Percentiles rank a stretch among this genome's conserved stretches.
Conservation (phyloP, 345 rosid species). For the Cardamine chenopodiifolia region DNA sequence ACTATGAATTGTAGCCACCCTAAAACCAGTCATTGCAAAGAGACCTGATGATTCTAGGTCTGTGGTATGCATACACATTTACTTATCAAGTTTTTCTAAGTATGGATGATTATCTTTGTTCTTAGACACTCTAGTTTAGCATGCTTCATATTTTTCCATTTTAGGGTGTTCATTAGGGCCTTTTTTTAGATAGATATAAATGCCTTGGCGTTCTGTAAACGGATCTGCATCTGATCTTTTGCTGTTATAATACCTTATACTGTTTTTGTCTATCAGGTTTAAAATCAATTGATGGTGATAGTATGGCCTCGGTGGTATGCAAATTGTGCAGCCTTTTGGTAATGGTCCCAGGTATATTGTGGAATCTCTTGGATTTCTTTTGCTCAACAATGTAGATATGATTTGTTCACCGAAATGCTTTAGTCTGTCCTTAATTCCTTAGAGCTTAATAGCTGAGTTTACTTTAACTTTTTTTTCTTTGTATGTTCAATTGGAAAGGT, state of each 20-base stretch:
- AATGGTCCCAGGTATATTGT: conserved; percentile 69
- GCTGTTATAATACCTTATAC: conserved; percentile 22
- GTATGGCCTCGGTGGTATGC: conserved; percentile 55
- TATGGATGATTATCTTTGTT: not conserved
- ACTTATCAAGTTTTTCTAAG: not conserved
- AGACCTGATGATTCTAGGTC: not conserved
- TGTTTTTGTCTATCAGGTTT: conserved; percentile 48
- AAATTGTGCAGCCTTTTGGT: conserved; percentile 81
- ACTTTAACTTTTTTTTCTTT: not conserved
- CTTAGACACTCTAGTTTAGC: conserved; percentile 2
- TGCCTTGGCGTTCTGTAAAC: not conserved
- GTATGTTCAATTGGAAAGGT: conserved; percentile 50
- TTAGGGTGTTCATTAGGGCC: not conserved
- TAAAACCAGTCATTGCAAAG: not conserved
- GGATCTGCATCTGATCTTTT: conserved; percentile 10
- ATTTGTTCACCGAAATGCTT: not conserved
- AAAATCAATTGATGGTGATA: conserved; percentile 54
- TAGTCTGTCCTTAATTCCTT: not conserved
- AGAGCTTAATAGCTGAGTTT: conserved; percentile 11
- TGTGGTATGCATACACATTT: not conserved
- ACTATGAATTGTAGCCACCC: not conserved
- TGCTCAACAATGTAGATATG: not conserved
- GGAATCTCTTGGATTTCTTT: conserved; percentile 9
- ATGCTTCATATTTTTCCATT: not conserved
- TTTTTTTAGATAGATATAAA: conserved; percentile 3